Percentiles rank a stretch among this genome's conserved stretches.
These are phyloP conservation scores for Mimosa bimucronata DNA, from an alignment of 306 rosid genomes.

Conservation along the genomic window DNA sequence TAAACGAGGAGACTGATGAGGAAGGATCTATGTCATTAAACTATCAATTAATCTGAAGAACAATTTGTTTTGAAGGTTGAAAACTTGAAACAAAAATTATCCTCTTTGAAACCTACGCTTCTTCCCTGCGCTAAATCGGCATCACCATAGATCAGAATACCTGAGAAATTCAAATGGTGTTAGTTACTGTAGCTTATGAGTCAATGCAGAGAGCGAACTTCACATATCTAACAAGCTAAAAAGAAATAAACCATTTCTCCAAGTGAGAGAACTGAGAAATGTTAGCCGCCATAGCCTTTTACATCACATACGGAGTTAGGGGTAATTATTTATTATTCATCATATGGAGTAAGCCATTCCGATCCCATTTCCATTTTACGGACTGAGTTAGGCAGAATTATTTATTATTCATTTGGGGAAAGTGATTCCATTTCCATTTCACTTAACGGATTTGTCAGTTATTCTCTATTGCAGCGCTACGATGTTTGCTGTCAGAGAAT, in stretches of 20 bases:
- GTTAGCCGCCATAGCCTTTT: conserved; percentile 21
- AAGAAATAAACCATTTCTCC: background rate
- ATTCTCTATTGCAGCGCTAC: too few relatives aligned
- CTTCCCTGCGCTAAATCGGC: conserved; percentile 27
- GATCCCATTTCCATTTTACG: background rate
- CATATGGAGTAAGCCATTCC: background rate
- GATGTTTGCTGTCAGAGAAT: background rate
- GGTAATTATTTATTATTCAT: background rate
- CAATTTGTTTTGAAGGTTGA: too few relatives aligned
- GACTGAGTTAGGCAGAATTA: too few relatives aligned
- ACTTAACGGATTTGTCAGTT: too few relatives aligned
- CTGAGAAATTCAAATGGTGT: conserved; percentile 40
- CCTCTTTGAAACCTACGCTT: too few relatives aligned
- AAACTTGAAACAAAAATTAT: too few relatives aligned
- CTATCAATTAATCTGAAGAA: background rate
- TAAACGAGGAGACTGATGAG: conserved; percentile 14
- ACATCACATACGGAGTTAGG: background rate
- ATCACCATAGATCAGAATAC: conserved; percentile 30
- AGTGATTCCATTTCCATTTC: too few relatives aligned
- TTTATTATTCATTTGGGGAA: too few relatives aligned
- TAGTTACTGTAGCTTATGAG: conserved; percentile 37
- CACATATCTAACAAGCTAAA: background rate
- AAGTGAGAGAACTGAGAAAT: conserved; percentile 27
- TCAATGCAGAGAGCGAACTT: conserved; percentile 47
- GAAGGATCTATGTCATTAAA: conserved; percentile 19